Evolutionary conservation across 2,329 filamentous ascomycete genomes (phyloP).

Genomic region (Cercospora sojina): DNA sequence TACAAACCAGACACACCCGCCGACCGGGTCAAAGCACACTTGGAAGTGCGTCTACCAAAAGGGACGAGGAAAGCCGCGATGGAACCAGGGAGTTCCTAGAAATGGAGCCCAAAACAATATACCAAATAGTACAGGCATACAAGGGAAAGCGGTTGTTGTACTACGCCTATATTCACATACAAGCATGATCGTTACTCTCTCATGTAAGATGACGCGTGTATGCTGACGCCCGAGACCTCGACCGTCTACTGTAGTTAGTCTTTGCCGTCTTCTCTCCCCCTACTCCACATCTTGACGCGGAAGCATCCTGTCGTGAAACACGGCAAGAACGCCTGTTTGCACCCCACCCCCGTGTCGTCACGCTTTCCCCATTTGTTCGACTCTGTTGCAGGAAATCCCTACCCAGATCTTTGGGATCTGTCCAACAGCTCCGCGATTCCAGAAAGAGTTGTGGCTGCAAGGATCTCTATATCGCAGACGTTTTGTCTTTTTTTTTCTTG

Average conservation of each 20-base stretch:
- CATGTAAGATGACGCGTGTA: background rate
- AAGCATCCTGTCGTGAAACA: background rate
- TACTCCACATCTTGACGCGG: background rate
- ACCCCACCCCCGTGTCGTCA: background rate
- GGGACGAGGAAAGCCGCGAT: background rate
- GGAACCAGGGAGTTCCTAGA: background rate
- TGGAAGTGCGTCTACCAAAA: background rate
- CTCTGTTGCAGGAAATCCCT: background rate
- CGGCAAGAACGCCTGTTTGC: background rate
- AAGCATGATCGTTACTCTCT: background rate
- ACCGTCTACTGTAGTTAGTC: background rate
- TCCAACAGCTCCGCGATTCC: background rate
- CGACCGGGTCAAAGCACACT: background rate
- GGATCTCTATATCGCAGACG: background rate
- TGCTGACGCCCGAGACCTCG: background rate
- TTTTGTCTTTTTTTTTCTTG: background rate
- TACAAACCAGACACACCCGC: background rate
- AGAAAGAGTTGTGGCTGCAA: background rate
- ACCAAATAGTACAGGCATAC: background rate
- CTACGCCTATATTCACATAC: background rate
- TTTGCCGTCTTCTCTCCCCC: background rate
- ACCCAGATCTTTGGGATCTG: background rate
- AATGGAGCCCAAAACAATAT: background rate
- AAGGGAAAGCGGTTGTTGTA: background rate
- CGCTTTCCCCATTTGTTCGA: background rate